Base-by-base conservation (phyloP, 495 filamentous ascomycete genomes). In the Hypoxylon lienhwacheense region DNA sequence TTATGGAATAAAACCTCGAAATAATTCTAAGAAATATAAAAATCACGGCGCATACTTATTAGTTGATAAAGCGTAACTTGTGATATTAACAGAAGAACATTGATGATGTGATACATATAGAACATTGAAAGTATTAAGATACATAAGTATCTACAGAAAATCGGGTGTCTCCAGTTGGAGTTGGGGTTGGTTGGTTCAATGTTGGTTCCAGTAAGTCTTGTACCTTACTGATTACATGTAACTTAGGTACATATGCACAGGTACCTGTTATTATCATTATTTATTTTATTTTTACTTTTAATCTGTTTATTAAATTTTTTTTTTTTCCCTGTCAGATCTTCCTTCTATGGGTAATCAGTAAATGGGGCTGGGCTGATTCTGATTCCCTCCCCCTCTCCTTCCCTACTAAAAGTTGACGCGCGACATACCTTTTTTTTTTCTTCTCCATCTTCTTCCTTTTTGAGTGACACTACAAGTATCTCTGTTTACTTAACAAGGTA, bases 311-410 rank as follows among this genome's bases (percentile, higher is more conserved):
- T n/a, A n/a, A n/a, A n/a, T n/a, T n/a, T n/a, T n/a, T n/a, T n/a
- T n/a, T n/a, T n/a, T n/a, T n/a, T n/a, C n/a, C n/a, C n/a, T n/a
- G n/a, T 45, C 47, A 32, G 43, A 21, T 47, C 31, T 55, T 59
- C 59, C 58, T 59, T 49, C 52, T 52, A 58, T 31, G 47, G 51
- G 53, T 44, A 51, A 41, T n/a, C n/a, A n/a, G n/a, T n/a, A n/a
- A n/a, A n/a, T 44, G 53, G 57, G 52, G 46, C 50, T 61, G 59
- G 53, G 55, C 60, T 62, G 60, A 53, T 64, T 56, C 48, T 19
- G 47, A 39, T 53, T 47, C 24, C 45, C 53, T 41, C 47, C 37
- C 24, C 24, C 8, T 26, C 24, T 17, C 22, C 25, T 19, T 21
- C 37, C 37, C 37, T 41, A 20, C 32, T 41, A 37, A 37, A 47